Evolutionary conservation across 164 flowering plant species (phyloP), one percentile per base, ranked within the genome.

Genomic region (Annona squamosa): DNA sequence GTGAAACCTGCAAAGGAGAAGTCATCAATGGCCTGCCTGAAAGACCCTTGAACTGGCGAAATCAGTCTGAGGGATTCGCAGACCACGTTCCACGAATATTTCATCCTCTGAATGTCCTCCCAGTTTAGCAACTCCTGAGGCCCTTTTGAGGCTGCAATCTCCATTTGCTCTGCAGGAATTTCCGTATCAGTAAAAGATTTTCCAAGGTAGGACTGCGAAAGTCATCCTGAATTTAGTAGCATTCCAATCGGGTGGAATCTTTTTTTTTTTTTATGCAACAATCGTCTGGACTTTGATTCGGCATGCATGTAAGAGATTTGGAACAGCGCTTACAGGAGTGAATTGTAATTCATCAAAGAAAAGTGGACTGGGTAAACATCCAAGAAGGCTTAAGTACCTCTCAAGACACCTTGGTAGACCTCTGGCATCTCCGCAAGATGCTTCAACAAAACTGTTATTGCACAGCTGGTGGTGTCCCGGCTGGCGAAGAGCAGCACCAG

Each of bases 401-500:
- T 66, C 2, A 69, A 41, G 19, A 81, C 75, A 46, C 73, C 64
- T 13, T 65, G 26, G 66, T 81, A 81, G 66, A 81, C 45, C 5
- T 75, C 12, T 0, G 83, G 81, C 62, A 73, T 71, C 63, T 81
- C 81, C 0, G 80, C 80, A 7, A 78, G 75, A 63, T 75, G 84
- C 69, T 87, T 87, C 68, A 89, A 76, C 4, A 86, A 43, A 68
- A 83, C 85, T 44, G 87, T 79, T 18, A 85, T 81, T 17, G 85
- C 78, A 43, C 85, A 79, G 71, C 87, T 87, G 18, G 88, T 81
- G 1, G 86, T 86, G 72, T 86, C 90, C 69, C 84, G 86, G 42
- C 91, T 90, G 4, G 84, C 91, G 41, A 89, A 78, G 7, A 89
- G 74, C 62, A 89, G 61, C 4, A 84, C 83, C 5, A 89, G 67